Conservation (phyloP, 2,329 filamentous ascomycete species). For the Aspergillus sp. region DNA sequence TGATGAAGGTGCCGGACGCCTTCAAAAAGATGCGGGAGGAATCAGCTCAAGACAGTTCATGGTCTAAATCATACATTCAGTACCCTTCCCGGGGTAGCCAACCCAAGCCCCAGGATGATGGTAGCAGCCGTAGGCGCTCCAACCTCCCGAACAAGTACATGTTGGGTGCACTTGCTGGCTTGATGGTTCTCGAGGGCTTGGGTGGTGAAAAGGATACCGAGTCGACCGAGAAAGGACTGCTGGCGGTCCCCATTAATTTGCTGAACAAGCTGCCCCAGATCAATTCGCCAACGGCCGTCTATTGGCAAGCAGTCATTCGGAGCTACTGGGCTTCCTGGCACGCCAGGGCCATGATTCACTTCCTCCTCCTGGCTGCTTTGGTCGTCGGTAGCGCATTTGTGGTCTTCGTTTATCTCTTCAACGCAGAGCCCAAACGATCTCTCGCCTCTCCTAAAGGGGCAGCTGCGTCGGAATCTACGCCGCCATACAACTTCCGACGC, state of each 20-base stretch:
- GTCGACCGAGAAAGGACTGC: slow-evolving; percentile 57
- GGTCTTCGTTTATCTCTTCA: slow-evolving; percentile 48
- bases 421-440: slow-evolving; percentile 50
- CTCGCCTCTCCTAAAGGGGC: slow-evolving; percentile 33
- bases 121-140: slow-evolving; percentile 40
- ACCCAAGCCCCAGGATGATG: slow-evolving; percentile 28
- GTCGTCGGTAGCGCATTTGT: slow-evolving; percentile 50
- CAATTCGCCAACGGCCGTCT: slow-evolving; percentile 15
- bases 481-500: slow-evolving; percentile 73
- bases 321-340: slow-evolving; percentile 31
- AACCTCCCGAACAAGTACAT: slow-evolving; percentile 66
- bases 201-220: slow-evolving; percentile 58
- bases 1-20: slow-evolving; percentile 38
- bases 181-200: slow-evolving; percentile 85
- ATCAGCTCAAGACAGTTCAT: slow-evolving; percentile 25
- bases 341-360: slow-evolving; percentile 29
- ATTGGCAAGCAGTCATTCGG: slow-evolving; percentile 18
- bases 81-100: slow-evolving; percentile 15
- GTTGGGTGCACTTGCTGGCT: slow-evolving; percentile 81
- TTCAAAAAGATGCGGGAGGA: slow-evolving; percentile 36
- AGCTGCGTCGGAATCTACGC: slow-evolving; percentile 32
- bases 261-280: slow-evolving; percentile 32
- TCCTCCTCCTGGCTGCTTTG: slow-evolving; percentile 45
- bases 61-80: slow-evolving; percentile 34
- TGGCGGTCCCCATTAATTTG: slow-evolving; percentile 54